Evolutionary conservation across 2,329 filamentous ascomycete genomes (phyloP).

Genomic region (Coniochaeta sp.): DNA sequence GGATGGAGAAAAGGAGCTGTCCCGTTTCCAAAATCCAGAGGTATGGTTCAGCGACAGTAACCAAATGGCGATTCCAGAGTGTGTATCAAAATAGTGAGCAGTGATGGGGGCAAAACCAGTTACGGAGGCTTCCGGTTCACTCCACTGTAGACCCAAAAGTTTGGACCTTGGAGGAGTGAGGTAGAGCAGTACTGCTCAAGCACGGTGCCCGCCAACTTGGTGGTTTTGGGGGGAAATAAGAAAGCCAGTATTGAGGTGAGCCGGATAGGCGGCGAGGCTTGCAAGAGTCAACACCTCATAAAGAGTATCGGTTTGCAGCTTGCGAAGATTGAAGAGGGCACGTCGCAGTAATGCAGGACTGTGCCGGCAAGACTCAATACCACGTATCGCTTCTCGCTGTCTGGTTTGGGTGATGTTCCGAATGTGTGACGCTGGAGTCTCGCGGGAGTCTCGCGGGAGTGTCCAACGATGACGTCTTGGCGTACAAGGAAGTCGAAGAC

Average conservation of each 20-base stretch:
- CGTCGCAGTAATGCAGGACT: background rate
- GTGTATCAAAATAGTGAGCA: conserved; percentile 7
- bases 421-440: background rate
- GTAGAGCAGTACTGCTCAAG: conserved; percentile 64
- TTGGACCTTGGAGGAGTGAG: conserved; percentile 80
- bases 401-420: background rate
- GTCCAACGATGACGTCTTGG: background rate
- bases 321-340: background rate
- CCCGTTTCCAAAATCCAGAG: background rate
- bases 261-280: too few relatives aligned
- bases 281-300: conserved; percentile 1
- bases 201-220: conserved; percentile 32
- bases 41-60: background rate
- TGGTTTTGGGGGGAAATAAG: conserved; percentile 8
- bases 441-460: background rate
- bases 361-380: background rate
- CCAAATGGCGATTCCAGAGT: background rate
- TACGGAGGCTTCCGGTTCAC: conserved; percentile 97
- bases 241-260: background rate
- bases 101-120: conserved; percentile 41
- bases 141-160: conserved; percentile 91
- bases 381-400: background rate
- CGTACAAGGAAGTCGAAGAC: background rate
- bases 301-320: background rate
- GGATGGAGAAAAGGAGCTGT: background rate